Evolutionary conservation across 2,329 filamentous ascomycete genomes (phyloP).

Genomic region (Plenodomus biglobosus): DNA sequence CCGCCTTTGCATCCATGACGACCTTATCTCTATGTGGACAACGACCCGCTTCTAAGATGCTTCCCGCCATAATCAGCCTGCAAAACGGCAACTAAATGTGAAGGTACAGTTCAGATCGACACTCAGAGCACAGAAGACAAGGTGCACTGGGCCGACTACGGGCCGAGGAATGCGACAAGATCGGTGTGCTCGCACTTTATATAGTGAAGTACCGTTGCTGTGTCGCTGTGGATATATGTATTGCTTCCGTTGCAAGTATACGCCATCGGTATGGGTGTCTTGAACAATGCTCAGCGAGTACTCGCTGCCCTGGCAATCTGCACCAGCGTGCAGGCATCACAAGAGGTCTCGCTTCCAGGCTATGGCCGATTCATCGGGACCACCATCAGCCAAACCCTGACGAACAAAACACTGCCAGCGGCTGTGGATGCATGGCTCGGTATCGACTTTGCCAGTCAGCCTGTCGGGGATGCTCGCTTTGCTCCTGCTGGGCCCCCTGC

Average conservation of each 20-base stretch:
- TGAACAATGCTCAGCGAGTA: constrained; percentile 1
- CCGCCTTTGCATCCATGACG: neutral
- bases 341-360: constrained; percentile 31
- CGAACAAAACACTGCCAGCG: constrained; percentile 36
- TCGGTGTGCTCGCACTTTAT: neutral
- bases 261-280: constrained; percentile 3
- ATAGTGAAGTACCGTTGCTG: neutral
- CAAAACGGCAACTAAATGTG: neutral
- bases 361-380: constrained; percentile 47
- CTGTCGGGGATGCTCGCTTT: constrained; percentile 45
- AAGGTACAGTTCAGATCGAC: neutral
- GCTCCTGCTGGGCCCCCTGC: constrained; percentile 41
- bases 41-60: neutral
- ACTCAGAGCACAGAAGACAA: neutral
- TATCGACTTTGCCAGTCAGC: constrained; percentile 49
- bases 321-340: neutral
- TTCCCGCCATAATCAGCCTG: neutral
- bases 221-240: neutral
- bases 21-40: neutral
- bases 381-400: constrained; percentile 40
- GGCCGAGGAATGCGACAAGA: neutral
- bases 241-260: neutral
- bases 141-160: neutral
- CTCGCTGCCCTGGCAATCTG: constrained; percentile 3
- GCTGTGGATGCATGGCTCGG: constrained; percentile 52